Evolutionary conservation across 2,329 filamentous ascomycete species (phyloP), one percentile per base, ranked within the genome.

Genomic region (Pseudocercospora pini-densiflorae): DNA sequence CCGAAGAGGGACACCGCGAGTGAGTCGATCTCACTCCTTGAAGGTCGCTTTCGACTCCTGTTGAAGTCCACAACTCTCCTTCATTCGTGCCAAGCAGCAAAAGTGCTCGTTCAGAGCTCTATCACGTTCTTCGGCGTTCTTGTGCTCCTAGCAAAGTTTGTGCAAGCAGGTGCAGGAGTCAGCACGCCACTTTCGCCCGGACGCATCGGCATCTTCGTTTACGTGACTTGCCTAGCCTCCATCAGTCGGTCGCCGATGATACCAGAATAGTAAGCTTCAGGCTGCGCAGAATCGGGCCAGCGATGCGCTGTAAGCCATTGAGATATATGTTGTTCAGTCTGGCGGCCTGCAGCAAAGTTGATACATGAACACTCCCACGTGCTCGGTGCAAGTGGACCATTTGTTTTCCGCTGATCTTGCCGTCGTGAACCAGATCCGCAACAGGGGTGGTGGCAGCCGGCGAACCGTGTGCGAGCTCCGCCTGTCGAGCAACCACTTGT

Each of bases 391-490:
- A 51, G 47, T 24, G 47, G 47, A 23, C 47, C 23, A 24, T 21
- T 21, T 10, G 19, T 27, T 12, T 19, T 51, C 47, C 24, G 47
- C 47, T 51, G 47, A 23, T 51, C 9, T 27, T 51, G 19, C 23
- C 19, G 47, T 23, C 47, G 23, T 27, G 51, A 54, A 29, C 21
- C 51, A 24, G 51, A 29, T 29, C 19, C 47, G 51, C 51, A 29
- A 8, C 51, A 54, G 51, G 51, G 51, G 14, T 51, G 5, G 21
- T 29, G 51, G 16, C 27, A 55, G 51, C 51, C 24, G 23, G 51
- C 51, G 51, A 55, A 55, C 51, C 51, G 27, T 55, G 51, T 16
- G 47, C 47, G 23, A 51, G 47, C 47, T 51, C 47, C 47, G 47
- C 47, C 47, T 51, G n/a, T 27, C 24, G 24, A 55, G 24, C 51